Evolutionary conservation across 805 yeast genomes (phyloP).

Genomic region (Candida maesae): DNA sequence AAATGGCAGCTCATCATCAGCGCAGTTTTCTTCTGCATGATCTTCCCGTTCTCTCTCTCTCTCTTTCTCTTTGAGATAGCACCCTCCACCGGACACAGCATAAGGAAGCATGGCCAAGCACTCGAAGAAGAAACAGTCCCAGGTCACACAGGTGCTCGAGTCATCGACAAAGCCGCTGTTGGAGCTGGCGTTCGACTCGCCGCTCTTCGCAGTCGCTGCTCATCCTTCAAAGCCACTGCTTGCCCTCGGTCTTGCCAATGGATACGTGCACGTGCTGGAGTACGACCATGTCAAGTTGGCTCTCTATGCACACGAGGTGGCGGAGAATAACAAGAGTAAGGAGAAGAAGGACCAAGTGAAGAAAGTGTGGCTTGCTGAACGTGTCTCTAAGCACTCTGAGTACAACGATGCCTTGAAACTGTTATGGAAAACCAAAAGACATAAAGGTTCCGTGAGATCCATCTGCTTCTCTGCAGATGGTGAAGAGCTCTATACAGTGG

Average conservation of each 20-base stretch:
- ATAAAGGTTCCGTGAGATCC: slow-evolving; percentile 82
- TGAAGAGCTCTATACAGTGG: slow-evolving; percentile 61
- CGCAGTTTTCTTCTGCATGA: too few relatives aligned
- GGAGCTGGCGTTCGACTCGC: slow-evolving; percentile 46
- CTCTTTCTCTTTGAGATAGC: too few relatives aligned
- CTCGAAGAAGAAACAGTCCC: slow-evolving; percentile 13
- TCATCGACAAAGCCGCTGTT: slow-evolving; percentile 29
- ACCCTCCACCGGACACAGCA: too few relatives aligned
- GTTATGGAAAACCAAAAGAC: slow-evolving; percentile 84
- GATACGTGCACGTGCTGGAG: slow-evolving; percentile 59
- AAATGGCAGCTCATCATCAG: too few relatives aligned
- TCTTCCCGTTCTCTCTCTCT: too few relatives aligned
- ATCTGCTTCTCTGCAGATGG: slow-evolving; percentile 53
- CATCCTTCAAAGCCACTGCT: slow-evolving; percentile 71
- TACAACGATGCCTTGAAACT: slow-evolving; percentile 28
- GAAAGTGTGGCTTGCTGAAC: slow-evolving; percentile 45
- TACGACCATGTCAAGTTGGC: slow-evolving; percentile 52
- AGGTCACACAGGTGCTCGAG: slow-evolving; percentile 17
- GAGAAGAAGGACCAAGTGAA: slow-evolving; percentile 28
- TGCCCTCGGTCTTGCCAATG: slow-evolving; percentile 76
- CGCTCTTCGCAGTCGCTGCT: slow-evolving; percentile 71
- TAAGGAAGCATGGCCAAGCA: slow-evolving; percentile 1
- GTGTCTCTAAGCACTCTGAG: slow-evolving; percentile 20
- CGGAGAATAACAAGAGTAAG: slow-evolving; percentile 24
- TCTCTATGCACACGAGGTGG: slow-evolving; percentile 27